phyloP scores from a whole-genome alignment of 2,329 filamentous ascomycete species.

The Aspergillus sp. region DNA sequence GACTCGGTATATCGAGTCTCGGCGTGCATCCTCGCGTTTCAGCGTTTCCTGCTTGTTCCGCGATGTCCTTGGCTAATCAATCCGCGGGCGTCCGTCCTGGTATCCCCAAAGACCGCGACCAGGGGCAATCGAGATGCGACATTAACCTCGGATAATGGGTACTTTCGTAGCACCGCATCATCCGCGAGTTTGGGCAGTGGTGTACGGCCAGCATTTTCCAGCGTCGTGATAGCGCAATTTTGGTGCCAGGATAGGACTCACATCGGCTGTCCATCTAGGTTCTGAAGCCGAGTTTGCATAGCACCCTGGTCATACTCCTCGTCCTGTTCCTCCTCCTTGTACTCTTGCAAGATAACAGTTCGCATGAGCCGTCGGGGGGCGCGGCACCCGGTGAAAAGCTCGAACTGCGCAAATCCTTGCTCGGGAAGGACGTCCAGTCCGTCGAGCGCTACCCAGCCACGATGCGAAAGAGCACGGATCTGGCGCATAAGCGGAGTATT shows the following conservation, averaged over 20 bases:
- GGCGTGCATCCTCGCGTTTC: not conserved
- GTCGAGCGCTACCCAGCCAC: slow-evolving; percentile 41
- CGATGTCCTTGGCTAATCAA: not conserved
- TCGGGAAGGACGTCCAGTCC: slow-evolving; percentile 42
- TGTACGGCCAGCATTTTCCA: not conserved
- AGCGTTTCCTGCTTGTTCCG: not conserved
- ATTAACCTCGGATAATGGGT: too few relatives aligned
- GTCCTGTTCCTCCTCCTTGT: slow-evolving; percentile 31
- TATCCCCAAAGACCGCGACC: too few relatives aligned
- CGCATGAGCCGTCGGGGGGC: slow-evolving; percentile 40
- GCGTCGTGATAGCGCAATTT: not conserved
- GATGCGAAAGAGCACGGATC: slow-evolving; percentile 36
- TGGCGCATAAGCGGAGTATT: slow-evolving; percentile 39
- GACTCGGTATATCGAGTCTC: too few relatives aligned
- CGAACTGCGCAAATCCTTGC: slow-evolving; percentile 43
- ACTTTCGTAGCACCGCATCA: too few relatives aligned
- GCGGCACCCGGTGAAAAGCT: slow-evolving; percentile 40
- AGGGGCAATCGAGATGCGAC: too few relatives aligned
- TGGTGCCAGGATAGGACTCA: slow-evolving; percentile 16
- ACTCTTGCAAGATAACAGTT: slow-evolving; percentile 36
- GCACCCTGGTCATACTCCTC: slow-evolving; percentile 29
- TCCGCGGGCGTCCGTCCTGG: not conserved
- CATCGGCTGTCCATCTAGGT: slow-evolving; percentile 33
- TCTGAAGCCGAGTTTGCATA: slow-evolving; percentile 31
- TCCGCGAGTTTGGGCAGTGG: not conserved